Conservation (phyloP, 441 rosid genomes). For the Euphorbia celastroides region DNA sequence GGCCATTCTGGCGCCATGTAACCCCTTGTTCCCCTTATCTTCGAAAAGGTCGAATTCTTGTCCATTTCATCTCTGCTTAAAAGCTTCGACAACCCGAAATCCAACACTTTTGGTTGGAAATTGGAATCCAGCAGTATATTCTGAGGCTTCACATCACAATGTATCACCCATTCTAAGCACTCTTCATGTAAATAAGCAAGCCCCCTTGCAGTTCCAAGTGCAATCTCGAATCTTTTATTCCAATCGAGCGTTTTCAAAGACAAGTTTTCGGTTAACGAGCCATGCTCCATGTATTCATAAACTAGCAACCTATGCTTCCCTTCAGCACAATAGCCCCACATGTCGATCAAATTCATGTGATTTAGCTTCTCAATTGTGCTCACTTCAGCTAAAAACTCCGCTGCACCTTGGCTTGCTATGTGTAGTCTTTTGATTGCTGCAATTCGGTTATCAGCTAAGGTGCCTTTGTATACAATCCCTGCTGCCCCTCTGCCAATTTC, state of each 20-base stretch:
- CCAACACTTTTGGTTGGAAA: too few species aligned
- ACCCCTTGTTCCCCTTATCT: conserved; percentile 18
- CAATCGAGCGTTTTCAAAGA: conserved; percentile 12
- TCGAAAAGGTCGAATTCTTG: not conserved
- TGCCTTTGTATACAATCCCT: conserved; percentile 76
- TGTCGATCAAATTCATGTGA: conserved; percentile 24
- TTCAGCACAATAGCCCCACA: conserved; percentile 26
- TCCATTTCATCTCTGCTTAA: conserved; percentile 5
- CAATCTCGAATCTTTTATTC: conserved; percentile 17
- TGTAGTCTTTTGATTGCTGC: conserved; percentile 22
- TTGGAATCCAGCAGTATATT: too few species aligned
- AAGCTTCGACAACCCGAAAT: too few species aligned
- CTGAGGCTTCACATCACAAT: too few species aligned
- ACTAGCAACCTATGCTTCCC: conserved; percentile 21
- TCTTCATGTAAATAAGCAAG: too few species aligned
- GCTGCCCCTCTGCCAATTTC: conserved; percentile 80
- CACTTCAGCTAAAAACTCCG: conserved; percentile 21
- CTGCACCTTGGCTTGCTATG: conserved; percentile 18
- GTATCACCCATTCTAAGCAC: too few species aligned
- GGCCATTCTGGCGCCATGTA: conserved; percentile 22
- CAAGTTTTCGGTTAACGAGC: conserved; percentile 15
- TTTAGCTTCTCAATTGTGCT: conserved; percentile 25
- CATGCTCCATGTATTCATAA: too few species aligned
- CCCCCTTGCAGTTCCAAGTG: too few species aligned
- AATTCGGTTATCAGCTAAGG: conserved; percentile 2